These are phyloP conservation scores for Myxozyma melibiosi DNA, from an alignment of 805 yeast genomes.

Conservation along the genomic window DNA sequence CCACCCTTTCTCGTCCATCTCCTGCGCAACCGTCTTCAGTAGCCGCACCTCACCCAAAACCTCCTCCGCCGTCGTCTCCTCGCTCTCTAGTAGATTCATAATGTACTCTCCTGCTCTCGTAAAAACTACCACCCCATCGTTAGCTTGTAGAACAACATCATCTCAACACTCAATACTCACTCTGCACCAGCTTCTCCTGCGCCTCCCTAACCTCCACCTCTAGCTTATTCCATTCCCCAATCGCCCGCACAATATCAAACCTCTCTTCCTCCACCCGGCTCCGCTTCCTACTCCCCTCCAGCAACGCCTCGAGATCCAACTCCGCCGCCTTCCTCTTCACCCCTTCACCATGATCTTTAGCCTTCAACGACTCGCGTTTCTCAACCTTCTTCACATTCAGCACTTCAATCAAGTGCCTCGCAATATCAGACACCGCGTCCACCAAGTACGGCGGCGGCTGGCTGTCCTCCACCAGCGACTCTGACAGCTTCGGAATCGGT, in stretches of 20 bases:
- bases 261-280: neutral
- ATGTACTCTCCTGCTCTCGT: neutral
- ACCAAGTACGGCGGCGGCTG: conserved; percentile 16
- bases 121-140: conserved; percentile 1
- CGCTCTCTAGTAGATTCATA: neutral
- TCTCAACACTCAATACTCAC: neutral
- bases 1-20: conserved; percentile 21
- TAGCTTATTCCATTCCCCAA: conserved; percentile 11
- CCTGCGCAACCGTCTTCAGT: conserved; percentile 7
- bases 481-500: conserved; percentile 22
- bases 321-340: neutral
- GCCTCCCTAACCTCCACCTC: conserved; percentile 8
- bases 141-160: neutral
- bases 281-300: neutral
- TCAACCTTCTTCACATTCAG: conserved; percentile 22
- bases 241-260: conserved; percentile 14
- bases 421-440: conserved; percentile 8
- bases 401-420: conserved; percentile 8
- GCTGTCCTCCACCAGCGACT: neutral
- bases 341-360: conserved; percentile 10
- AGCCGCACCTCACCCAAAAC: neutral
- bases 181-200: conserved; percentile 6
- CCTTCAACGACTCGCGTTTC: conserved; percentile 22
- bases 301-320: conserved; percentile 16
- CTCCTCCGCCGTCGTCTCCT: neutral